Percentiles rank a stretch among this genome's conserved stretches.
phyloP scores from a whole-genome alignment of 2,329 filamentous ascomycete species.

The Tolypocladium album region DNA sequence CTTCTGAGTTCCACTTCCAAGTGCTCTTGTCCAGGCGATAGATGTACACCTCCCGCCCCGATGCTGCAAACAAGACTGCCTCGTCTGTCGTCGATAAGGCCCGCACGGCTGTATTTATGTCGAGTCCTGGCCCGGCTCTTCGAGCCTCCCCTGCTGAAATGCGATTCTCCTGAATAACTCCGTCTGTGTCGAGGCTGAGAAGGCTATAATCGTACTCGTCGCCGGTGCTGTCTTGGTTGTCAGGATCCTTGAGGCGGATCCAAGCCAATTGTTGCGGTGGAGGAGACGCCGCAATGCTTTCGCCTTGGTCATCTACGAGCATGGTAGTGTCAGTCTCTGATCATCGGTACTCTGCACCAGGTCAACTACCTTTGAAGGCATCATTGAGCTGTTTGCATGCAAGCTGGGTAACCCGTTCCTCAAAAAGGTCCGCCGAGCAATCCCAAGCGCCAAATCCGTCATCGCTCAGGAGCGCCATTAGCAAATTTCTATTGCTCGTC shows the following conservation, averaged over 20 bases:
- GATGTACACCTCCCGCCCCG: slow-evolving; percentile 6
- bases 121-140: slow-evolving; percentile 2
- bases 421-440: slow-evolving; percentile 7
- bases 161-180: slow-evolving; percentile 5
- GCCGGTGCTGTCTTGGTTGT: not conserved
- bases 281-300: slow-evolving; percentile 1
- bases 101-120: slow-evolving; percentile 1
- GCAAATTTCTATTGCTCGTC: not conserved
- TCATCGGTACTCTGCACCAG: no score
- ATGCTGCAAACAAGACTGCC: slow-evolving; percentile 8
- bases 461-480: slow-evolving; percentile 8
- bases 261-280: slow-evolving; percentile 7
- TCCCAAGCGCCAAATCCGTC: slow-evolving; percentile 8
- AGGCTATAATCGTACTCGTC: slow-evolving; percentile 7
- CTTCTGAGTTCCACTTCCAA: slow-evolving; percentile 4
- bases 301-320: slow-evolving; percentile 3
- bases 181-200: slow-evolving; percentile 4
- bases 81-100: slow-evolving; percentile 8
- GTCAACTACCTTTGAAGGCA: slow-evolving; percentile 6
- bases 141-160: slow-evolving; percentile 4
- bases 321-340: slow-evolving; percentile 3
- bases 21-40: slow-evolving; percentile 5
- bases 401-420: slow-evolving; percentile 3
- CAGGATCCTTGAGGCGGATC: slow-evolving; percentile 4
- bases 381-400: slow-evolving; percentile 6